Base-by-base conservation (phyloP, 2,329 filamentous ascomycete species). In the Aspergillus sp. region DNA sequence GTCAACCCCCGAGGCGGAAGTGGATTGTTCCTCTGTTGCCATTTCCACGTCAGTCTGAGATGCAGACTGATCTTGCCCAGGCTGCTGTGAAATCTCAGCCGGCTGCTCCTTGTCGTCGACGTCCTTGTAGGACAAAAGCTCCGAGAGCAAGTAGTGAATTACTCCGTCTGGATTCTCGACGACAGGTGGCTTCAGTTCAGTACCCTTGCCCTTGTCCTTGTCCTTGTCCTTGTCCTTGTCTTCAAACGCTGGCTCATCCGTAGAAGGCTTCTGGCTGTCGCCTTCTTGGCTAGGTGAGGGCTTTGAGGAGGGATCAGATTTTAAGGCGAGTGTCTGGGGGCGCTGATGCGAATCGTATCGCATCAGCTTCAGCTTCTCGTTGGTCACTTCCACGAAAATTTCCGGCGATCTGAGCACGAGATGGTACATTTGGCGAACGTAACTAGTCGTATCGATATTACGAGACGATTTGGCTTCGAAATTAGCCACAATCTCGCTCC, bases 91-190 rank as follows among this genome's bases (percentile, higher is more conserved):
- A 7, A 52, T 47, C 20, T 67, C 65, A 17, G 65, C 47, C 10
- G 72, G 50, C 10, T 78, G 67, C 50, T 90, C 85, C 60, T 86
- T 90, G 61, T 97, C 91, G 33, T 95, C 88, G 4, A 95, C 89
- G 63, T 95, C 90, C 60, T 86, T 86, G 70, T 95, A 97, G 44
- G 88, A 90, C 48, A 96, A 77, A 41, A 98, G 75, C 66, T 98
- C 93, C 49, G 88, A 94, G 4, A 98, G 82, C 19, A 98, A 76
- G 68, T 95, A 98, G 61, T 97, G 89, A 49, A 98, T 85, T 3
- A 98, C 89, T 3, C 93, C 93, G 66, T 97, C 93, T 0, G 91
- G 89, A 53, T 93, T 90, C 66, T 96, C 90, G 5, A 96, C 83
- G 10, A 90, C 78, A 1, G 93, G 91, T 7, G 87, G 76, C 69